Evolutionary conservation across 2,329 filamentous ascomycete genomes (phyloP).

Genomic region (Alternaria infectoria): DNA sequence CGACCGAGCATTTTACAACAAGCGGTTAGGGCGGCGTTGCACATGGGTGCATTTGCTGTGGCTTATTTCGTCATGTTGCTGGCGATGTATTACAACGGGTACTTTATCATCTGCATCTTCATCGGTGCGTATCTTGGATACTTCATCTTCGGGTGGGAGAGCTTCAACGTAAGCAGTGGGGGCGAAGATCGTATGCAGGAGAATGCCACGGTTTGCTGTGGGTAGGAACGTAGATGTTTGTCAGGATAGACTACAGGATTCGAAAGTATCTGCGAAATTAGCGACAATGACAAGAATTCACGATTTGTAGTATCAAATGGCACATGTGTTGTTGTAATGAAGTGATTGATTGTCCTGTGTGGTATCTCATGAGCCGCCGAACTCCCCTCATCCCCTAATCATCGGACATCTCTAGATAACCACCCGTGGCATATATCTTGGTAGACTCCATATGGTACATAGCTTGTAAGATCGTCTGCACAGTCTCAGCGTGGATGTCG

Average conservation of each 20-base stretch:
- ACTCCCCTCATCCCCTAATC: background rate
- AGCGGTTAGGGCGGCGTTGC: constrained; percentile 69
- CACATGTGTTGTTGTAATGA: background rate
- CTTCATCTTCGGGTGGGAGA: constrained; percentile 47
- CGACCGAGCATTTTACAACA: constrained; percentile 72
- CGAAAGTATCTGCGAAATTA: background rate
- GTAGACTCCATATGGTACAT: background rate
- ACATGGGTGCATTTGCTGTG: constrained; percentile 75
- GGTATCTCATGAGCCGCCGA: background rate
- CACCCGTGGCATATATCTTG: background rate
- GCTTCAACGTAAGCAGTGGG: constrained; percentile 30
- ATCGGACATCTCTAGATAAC: background rate
- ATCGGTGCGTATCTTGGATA: constrained; percentile 45
- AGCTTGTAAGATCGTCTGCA: background rate
- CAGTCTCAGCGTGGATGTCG: background rate
- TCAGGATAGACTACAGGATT: background rate
- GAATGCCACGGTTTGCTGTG: constrained; percentile 46
- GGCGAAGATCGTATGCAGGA: constrained; percentile 42
- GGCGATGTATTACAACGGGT: constrained; percentile 71
- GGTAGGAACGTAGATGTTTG: constrained; percentile 16
- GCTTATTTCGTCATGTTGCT: constrained; percentile 82
- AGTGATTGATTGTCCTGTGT: background rate
- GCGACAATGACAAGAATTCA: background rate
- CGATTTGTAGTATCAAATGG: background rate
- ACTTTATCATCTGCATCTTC: constrained; percentile 65